These are phyloP conservation scores for Mycena kentingensis DNA, from an alignment of 768 basidiomycete species.

Conservation along the genomic window DNA sequence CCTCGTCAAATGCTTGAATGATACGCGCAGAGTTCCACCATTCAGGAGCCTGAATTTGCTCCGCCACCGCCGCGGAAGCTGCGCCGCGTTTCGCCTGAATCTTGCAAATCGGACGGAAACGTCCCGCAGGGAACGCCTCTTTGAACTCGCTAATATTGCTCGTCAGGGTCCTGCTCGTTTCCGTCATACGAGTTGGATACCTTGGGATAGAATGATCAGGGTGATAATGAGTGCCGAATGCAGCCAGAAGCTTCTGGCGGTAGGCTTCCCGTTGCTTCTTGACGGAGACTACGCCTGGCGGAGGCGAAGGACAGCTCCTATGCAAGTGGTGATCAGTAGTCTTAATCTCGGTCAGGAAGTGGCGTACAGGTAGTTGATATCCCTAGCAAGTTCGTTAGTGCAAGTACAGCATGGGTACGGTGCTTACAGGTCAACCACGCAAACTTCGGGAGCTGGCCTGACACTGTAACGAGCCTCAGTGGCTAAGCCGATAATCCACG, in stretches of 20 bases:
- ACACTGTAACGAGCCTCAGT: constrained; percentile 83
- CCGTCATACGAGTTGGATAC: no score
- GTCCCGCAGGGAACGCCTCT: constrained; percentile 90
- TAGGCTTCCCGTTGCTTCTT: constrained; percentile 84
- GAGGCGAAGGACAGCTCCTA: constrained; percentile 79
- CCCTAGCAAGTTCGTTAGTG: constrained; percentile 43
- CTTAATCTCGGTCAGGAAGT: constrained; percentile 18
- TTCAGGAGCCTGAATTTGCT: constrained; percentile 85
- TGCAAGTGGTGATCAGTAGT: constrained; percentile 16
- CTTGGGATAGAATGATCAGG: constrained; percentile 85
- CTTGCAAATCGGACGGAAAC: constrained; percentile 89
- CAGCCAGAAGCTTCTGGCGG: constrained; percentile 68
- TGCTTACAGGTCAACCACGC: constrained; percentile 81
- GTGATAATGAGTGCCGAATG: constrained; percentile 85
- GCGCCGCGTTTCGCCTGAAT: constrained; percentile 84
- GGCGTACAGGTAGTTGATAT: constrained; percentile 76
- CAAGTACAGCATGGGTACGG: not conserved
- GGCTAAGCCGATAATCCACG: constrained; percentile 91
- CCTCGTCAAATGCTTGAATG: constrained; percentile 86
- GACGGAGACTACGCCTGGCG: constrained; percentile 68
- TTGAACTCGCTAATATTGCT: constrained; percentile 79
- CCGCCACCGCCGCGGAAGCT: constrained; percentile 80
- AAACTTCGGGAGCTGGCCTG: constrained; percentile 76
- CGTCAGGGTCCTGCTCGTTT: no score
- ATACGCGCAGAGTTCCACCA: constrained; percentile 96